Evolutionary conservation across 2,329 filamentous ascomycete genomes (phyloP).

Genomic region (Phoma sp.): DNA sequence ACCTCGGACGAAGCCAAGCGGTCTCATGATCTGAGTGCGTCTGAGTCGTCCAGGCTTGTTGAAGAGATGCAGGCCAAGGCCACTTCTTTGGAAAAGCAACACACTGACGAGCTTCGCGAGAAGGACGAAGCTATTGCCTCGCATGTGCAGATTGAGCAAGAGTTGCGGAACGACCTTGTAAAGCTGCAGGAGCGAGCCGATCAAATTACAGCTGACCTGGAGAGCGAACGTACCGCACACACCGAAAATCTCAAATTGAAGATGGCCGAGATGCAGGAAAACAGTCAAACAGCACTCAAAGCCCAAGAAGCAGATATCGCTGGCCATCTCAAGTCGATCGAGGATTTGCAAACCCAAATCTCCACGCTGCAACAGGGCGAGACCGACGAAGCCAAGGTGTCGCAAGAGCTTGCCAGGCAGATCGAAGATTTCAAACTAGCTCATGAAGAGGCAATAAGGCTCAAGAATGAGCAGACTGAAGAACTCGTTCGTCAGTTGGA

Average conservation of each 20-base stretch:
- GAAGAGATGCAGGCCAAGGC: constrained; percentile 44
- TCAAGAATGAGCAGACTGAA: constrained; percentile 40
- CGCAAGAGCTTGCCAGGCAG: constrained; percentile 40
- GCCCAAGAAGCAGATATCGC: constrained; percentile 39
- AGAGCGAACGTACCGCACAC: constrained; percentile 38
- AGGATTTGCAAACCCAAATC: constrained; percentile 43
- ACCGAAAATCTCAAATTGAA: constrained; percentile 33
- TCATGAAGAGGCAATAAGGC: constrained; percentile 38
- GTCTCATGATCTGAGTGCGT: constrained; percentile 36
- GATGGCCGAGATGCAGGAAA: constrained; percentile 38
- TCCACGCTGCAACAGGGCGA: constrained; percentile 41
- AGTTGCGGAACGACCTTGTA: constrained; percentile 34
- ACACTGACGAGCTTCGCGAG: constrained; percentile 38
- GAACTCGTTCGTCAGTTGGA: constrained; percentile 43
- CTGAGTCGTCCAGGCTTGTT: constrained; percentile 37
- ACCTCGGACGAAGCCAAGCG: constrained; percentile 33
- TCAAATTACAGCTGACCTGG: constrained; percentile 34
- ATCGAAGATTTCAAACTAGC: constrained; percentile 38
- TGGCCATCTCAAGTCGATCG: constrained; percentile 38
- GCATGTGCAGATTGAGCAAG: constrained; percentile 30
- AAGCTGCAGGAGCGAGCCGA: constrained; percentile 39
- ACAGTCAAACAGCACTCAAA: constrained; percentile 28
- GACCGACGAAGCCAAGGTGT: constrained; percentile 39
- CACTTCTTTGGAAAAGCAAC: constrained; percentile 36
- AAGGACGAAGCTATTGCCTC: constrained; percentile 41